Percentiles rank a stretch among this genome's conserved stretches.
These are phyloP conservation scores for Dioscorea dumetorum DNA, from an alignment of 106 monocot genomes.

Conservation along the genomic window DNA sequence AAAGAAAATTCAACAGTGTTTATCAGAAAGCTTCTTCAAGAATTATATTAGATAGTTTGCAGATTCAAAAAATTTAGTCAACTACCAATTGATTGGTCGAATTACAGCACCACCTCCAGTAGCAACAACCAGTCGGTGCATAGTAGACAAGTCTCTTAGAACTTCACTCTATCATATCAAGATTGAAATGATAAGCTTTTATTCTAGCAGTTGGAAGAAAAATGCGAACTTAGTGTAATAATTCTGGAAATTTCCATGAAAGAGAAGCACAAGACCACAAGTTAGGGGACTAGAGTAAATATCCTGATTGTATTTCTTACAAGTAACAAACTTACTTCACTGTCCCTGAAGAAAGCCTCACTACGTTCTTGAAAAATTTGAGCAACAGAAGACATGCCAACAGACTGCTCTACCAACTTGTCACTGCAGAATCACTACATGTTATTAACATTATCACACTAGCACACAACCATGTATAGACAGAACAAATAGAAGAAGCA, in stretches of 20 bases:
- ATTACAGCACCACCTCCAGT: conserved; percentile 92
- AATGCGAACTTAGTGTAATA: neutral
- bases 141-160: conserved; percentile 59
- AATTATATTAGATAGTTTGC: neutral
- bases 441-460: neutral
- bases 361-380: conserved; percentile 74
- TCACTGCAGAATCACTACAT: conserved; percentile 39
- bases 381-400: conserved; percentile 80
- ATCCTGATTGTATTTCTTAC: no score
- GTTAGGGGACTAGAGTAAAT: no score
- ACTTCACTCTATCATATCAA: conserved; percentile 44
- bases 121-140: conserved; percentile 71
- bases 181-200: neutral
- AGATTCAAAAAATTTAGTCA: neutral
- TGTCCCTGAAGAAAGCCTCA: conserved; percentile 65
- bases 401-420: conserved; percentile 77
- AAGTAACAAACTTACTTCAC: neutral
- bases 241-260: no score
- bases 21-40: neutral
- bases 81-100: conserved; percentile 83
- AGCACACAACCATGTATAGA: no score
- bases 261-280: no score
- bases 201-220: neutral
- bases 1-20: conserved; percentile 1
- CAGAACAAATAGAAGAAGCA: no score